Evolutionary conservation across 208 protist species (phyloP), one percentile per base, ranked within the genome.

Genomic region (Acanthamoeba royreba): DNA sequence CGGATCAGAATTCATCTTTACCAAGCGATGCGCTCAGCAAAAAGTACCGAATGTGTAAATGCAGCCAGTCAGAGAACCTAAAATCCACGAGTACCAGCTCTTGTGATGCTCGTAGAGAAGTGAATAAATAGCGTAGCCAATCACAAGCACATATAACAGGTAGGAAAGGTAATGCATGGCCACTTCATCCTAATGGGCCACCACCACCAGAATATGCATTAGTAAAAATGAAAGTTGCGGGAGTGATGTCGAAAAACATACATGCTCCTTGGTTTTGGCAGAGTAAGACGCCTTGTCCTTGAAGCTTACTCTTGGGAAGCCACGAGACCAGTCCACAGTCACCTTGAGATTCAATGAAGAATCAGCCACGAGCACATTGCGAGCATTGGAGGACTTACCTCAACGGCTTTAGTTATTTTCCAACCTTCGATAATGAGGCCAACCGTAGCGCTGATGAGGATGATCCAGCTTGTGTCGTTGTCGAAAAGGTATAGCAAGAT

Each of bases 401-500:
- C 83, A 58, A 98, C 93, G 1, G 97, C 96, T 94, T 99, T 99
- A 38, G 93, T 96, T 8, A 99, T 94, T 94, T 99, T 99, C 99
- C 99, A 99, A 74, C 98, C 97, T 94, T 99, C 98, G 63, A 99
- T 98, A 5, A 99, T 33, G 0, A 99, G 95, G 42, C 97, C 96
- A 53, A 99, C 69, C 35, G 95, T 97, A 35, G 94, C 95, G n/a
- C 96, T 97, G 42, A 99, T 69, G 25, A 99, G 93, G 43, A 99
- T 98, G 40, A 99, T 95, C 97, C 97, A 99, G 42, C 61, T 93
- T 0, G 97, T 98, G 33, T 99, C 98, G 93, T 98, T 97, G 81
- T 99, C 99, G 25, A 99, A 86, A 49, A 99, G 97, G 95, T 99
- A 99, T 4, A 99, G 97, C 85, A 99, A 99, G 77, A 99, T 99